A percentile compares a stretch with the other conserved stretches of the same genome.
Evolutionary conservation across 768 basidiomycete species (phyloP).

Genomic region (Boletus reticuloceps): DNA sequence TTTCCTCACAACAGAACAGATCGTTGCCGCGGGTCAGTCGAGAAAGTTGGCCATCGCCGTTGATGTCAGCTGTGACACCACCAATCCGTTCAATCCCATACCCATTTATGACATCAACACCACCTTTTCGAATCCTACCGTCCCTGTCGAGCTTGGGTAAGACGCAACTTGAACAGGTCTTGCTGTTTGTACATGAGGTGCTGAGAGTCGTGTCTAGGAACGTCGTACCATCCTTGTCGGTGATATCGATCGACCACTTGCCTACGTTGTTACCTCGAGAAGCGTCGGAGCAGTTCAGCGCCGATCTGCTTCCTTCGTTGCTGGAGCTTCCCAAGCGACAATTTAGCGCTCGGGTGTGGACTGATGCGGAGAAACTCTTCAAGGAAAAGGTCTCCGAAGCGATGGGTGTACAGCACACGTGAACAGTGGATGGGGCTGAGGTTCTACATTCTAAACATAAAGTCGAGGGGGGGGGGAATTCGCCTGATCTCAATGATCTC

Average conservation of each 20-base stretch:
- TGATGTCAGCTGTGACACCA: constrained; percentile 98
- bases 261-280: constrained; percentile 95
- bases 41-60: constrained; percentile 81
- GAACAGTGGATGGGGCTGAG: not conserved
- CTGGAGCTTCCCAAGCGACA: constrained; percentile 68
- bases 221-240: constrained; percentile 68
- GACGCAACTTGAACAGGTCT: constrained; percentile 30
- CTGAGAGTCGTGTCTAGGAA: constrained; percentile 37
- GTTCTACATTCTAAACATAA: not conserved
- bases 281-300: constrained; percentile 94
- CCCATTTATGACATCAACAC: constrained; percentile 95
- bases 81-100: constrained; percentile 97
- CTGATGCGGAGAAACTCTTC: constrained; percentile 83
- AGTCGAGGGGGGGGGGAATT: not conserved
- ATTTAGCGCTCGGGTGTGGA: constrained; percentile 79
- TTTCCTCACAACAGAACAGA: constrained; percentile 74
- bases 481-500: not conserved
- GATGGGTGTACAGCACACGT: constrained; percentile 14
- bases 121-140: constrained; percentile 89
- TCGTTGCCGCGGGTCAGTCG: constrained; percentile 63
- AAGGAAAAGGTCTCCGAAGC: constrained; percentile 62
- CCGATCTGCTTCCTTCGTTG: constrained; percentile 81
- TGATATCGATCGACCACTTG: constrained; percentile 96
- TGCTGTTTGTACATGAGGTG: not conserved
- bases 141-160: constrained; percentile 79